A percentile compares a stretch with the other conserved stretches of the same genome.
phyloP scores from a whole-genome alignment of 176 grass and related monocot species.

The Carex kokanica region DNA sequence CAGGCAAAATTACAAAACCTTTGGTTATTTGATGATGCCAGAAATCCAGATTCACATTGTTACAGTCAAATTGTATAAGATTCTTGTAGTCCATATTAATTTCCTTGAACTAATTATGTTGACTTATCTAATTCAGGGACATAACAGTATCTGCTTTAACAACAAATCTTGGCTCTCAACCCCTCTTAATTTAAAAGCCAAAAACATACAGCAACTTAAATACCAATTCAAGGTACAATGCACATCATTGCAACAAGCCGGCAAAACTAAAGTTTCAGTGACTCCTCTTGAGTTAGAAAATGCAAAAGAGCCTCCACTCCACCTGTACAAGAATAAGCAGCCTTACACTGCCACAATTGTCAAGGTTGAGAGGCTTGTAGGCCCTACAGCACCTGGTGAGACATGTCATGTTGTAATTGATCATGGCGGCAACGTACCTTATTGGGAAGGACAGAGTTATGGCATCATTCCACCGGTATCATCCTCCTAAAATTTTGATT shows the following conservation, averaged over 20 bases:
- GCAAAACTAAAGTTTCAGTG: slow-evolving; percentile 58
- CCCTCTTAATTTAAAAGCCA: slow-evolving; percentile 40
- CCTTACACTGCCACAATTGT: slow-evolving; percentile 69
- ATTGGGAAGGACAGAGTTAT: slow-evolving; percentile 96
- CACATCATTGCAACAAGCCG: slow-evolving; percentile 52
- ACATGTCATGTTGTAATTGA: slow-evolving; percentile 92
- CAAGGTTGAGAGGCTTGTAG: slow-evolving; percentile 86
- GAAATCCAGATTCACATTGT: neutral
- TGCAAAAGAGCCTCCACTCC: slow-evolving; percentile 59
- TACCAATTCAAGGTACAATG: slow-evolving; percentile 47
- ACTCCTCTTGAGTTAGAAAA: slow-evolving; percentile 65
- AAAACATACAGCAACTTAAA: slow-evolving; percentile 25
- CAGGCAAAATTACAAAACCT: neutral
- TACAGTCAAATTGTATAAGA: too few species aligned
- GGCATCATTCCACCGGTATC: slow-evolving; percentile 85
- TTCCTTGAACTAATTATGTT: slow-evolving; percentile 4
- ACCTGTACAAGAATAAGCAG: slow-evolving; percentile 71
- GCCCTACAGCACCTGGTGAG: slow-evolving; percentile 76
- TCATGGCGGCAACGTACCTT: slow-evolving; percentile 87
- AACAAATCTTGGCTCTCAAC: slow-evolving; percentile 36
- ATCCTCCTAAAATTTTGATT: neutral
- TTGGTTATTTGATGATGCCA: neutral
- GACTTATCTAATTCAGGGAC: slow-evolving; percentile 43
- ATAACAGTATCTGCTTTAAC: slow-evolving; percentile 40
- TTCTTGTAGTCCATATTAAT: neutral